These are phyloP conservation scores for Penicillium manginii DNA, from an alignment of 495 filamentous ascomycete genomes.

Conservation along the genomic window DNA sequence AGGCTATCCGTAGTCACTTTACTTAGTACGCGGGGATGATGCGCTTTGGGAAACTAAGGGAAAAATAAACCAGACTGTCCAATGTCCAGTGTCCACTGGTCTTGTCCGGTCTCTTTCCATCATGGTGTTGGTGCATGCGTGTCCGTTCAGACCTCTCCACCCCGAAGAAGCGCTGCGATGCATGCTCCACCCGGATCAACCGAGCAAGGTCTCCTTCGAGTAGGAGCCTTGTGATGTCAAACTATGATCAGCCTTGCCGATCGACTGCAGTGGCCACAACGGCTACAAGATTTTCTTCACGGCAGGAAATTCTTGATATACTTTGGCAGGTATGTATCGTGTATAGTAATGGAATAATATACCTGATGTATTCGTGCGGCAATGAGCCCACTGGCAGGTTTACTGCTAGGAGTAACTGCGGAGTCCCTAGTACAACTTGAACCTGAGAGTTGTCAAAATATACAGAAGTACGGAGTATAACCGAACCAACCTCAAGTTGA, in stretches of 20 bases:
- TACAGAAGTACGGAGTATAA: too few relatives aligned
- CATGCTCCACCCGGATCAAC: constrained; percentile 1
- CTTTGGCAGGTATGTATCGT: constrained; percentile 4
- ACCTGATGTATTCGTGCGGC: too few relatives aligned
- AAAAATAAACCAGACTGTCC: neutral
- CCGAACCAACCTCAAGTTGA: neutral
- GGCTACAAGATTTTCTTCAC: constrained; percentile 12
- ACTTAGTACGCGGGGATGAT: constrained; percentile 15
- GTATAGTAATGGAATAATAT: neutral
- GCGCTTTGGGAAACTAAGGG: constrained; percentile 5
- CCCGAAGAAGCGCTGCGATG: neutral
- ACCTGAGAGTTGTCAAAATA: neutral
- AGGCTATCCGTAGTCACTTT: neutral
- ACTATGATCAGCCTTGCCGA: constrained; percentile 25
- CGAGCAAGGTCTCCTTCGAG: constrained; percentile 1
- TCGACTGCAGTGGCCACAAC: constrained; percentile 27
- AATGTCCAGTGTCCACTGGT: neutral
- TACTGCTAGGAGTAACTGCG: too few relatives aligned
- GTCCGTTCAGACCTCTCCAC: constrained; percentile 1
- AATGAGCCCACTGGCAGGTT: too few relatives aligned
- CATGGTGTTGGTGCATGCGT: neutral
- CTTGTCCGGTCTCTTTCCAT: constrained; percentile 5
- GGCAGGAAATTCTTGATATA: constrained; percentile 8
- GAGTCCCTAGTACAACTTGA: neutral
- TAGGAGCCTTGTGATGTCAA: constrained; percentile 17